A percentile compares a stretch with the other conserved stretches of the same genome.
Evolutionary conservation across 116 monocot species (phyloP).

Genomic region (Dioscorea cayenensis): DNA sequence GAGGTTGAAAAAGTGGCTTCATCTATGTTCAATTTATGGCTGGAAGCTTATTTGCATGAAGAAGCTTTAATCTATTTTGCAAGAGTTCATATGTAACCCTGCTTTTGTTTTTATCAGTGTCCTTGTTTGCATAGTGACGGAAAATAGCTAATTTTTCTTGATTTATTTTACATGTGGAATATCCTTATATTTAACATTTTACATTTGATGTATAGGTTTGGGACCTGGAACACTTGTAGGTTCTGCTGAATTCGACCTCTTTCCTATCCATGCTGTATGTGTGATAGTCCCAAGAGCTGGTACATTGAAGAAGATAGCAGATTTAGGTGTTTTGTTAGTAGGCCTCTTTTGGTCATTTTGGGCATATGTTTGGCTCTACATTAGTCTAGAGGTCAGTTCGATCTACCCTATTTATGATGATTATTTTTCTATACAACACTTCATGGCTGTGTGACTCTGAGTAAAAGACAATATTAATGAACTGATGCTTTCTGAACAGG

Average conservation of each 20-base stretch:
- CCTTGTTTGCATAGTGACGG: background rate
- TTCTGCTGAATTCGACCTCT: constrained; percentile 85
- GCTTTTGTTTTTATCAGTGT: too few species aligned
- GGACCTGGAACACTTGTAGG: constrained; percentile 85
- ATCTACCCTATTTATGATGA: background rate
- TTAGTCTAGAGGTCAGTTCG: constrained; percentile 60
- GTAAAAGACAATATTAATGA: too few species aligned
- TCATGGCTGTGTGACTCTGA: background rate
- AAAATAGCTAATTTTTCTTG: background rate
- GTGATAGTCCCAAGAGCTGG: constrained; percentile 74
- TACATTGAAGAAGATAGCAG: constrained; percentile 71
- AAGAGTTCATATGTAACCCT: background rate
- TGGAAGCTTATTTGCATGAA: too few species aligned
- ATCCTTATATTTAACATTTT: background rate
- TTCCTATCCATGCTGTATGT: constrained; percentile 90
- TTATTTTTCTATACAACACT: background rate
- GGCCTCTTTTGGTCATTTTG: constrained; percentile 92
- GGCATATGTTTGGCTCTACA: constrained; percentile 89
- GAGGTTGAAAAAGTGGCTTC: too few species aligned
- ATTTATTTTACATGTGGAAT: background rate
- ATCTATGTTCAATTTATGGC: too few species aligned
- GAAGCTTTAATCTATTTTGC: background rate
- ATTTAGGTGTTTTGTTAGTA: constrained; percentile 80
- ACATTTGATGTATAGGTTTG: constrained; percentile 39
- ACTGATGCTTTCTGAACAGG: too few species aligned